Base-by-base conservation (phyloP, 257 asterid species). In the Paulownia fortunei region DNA sequence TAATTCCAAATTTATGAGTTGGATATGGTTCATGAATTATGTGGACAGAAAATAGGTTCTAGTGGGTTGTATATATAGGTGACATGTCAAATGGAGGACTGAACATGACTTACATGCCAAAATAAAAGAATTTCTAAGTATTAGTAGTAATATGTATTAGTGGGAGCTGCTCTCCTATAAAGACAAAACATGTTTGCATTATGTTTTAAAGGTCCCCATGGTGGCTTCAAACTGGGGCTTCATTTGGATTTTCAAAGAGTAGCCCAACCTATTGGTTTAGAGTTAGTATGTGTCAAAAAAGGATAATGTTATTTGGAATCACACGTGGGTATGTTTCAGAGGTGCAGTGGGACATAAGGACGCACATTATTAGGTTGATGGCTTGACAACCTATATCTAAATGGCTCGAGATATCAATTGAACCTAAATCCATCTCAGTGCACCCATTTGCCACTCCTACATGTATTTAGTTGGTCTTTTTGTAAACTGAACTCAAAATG, bases 401-500 rank as follows among this genome's bases (percentile, higher is more conserved):
- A 6, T 18, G 24, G 61, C 61, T 11, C 18, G 52, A 13, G 12
- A n/a, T n/a, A n/a, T n/a, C n/a, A n/a, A n/a, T n/a, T n/a, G n/a
- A n/a, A n/a, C n/a, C n/a, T n/a, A n/a, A n/a, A n/a, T n/a, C n/a
- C n/a, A n/a, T n/a, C n/a, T n/a, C n/a, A n/a, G n/a, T 19, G 49
- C 54, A 39, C 32, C 55, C 55, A 41, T 18, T n/a, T 67, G 59
- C 59, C 41, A 10, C 21, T 42, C 42, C 36, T 66, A 60, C 63
- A 23, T 73, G 41, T 63, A 62, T 60, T 47, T 5, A 63, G 21
- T 21, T 75, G 69, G 52, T 19, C 41, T 54, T 63, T 64, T 51
- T 36, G 73, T 51, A 16, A 23, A 75, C 54, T 51, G 55, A 76
- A 55, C 23, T 7, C 13, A n/a, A 12, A 26, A 30, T 63, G 61